phyloP scores from a whole-genome alignment of 2,329 filamentous ascomycete species.

The Graphilbum fragrans region DNA sequence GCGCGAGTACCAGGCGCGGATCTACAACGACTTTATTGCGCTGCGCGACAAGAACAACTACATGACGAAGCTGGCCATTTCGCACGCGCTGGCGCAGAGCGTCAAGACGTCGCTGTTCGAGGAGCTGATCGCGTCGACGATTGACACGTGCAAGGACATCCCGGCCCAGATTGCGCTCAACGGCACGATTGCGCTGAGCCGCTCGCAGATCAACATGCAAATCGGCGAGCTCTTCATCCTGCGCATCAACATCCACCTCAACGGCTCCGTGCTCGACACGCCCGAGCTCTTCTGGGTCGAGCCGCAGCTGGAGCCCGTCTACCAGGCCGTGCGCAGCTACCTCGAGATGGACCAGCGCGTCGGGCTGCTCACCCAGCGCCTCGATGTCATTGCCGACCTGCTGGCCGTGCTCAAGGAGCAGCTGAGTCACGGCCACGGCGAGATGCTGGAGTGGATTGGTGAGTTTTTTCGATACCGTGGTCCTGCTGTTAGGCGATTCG shows the following conservation, averaged over 20 bases:
- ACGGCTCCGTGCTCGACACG: conserved; percentile 90
- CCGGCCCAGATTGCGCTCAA: conserved; percentile 86
- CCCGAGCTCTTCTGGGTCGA: conserved; percentile 98
- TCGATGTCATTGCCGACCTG: conserved; percentile 89
- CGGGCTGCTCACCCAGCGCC: conserved; percentile 71
- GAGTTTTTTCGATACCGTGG: conserved; percentile 23
- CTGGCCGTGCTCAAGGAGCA: conserved; percentile 92
- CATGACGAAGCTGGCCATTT: conserved; percentile 96
- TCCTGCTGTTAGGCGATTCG: not conserved
- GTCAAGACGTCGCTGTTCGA: conserved; percentile 98
- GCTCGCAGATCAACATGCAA: conserved; percentile 96
- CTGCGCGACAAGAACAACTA: conserved; percentile 89
- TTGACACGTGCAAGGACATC: conserved; percentile 85
- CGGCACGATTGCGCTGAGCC: conserved; percentile 78
- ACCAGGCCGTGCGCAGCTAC: conserved; percentile 89
- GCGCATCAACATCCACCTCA: conserved; percentile 94
- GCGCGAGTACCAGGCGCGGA: conserved; percentile 89
- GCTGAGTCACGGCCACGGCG: conserved; percentile 82
- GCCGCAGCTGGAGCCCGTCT: conserved; percentile 90
- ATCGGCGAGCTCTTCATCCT: conserved; percentile 97
- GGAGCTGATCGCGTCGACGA: conserved; percentile 85
- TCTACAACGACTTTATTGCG: conserved; percentile 99
- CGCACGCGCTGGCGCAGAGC: conserved; percentile 86
- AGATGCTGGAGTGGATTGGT: conserved; percentile 86
- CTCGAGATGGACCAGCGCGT: conserved; percentile 97